These are phyloP conservation scores for Pleurotus cornucopiae DNA, from an alignment of 768 basidiomycete species.

Conservation along the genomic window DNA sequence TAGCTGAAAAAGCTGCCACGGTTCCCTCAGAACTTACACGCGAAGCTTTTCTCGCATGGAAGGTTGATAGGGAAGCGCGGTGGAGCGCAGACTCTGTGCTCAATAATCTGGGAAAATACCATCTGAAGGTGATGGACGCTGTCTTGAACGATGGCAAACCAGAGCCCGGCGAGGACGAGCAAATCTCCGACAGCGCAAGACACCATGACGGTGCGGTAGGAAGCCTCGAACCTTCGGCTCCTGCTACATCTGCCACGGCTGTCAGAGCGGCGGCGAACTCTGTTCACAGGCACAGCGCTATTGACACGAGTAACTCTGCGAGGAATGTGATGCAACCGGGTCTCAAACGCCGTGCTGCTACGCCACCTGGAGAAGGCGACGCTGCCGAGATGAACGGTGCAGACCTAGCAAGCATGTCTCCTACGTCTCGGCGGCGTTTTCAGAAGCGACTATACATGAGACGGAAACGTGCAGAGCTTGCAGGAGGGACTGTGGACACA, in stretches of 20 bases:
- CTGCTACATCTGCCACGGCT: no score
- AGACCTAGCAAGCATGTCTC: slow-evolving; percentile 29
- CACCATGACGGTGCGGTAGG: no score
- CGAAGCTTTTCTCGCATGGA: slow-evolving; percentile 14
- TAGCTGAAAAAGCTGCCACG: slow-evolving; percentile 8
- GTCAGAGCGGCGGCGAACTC: no score
- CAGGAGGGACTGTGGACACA: slow-evolving; percentile 29
- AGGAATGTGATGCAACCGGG: not conserved
- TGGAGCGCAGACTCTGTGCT: slow-evolving; percentile 22
- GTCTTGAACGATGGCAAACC: slow-evolving; percentile 15
- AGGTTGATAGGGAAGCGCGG: slow-evolving; percentile 15
- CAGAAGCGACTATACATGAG: slow-evolving; percentile 72
- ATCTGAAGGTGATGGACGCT: slow-evolving; percentile 22
- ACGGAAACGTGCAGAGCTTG: slow-evolving; percentile 52
- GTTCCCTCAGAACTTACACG: slow-evolving; percentile 11
- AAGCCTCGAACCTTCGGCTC: no score
- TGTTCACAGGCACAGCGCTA: no score
- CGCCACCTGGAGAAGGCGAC: slow-evolving; percentile 7
- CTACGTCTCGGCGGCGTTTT: slow-evolving; percentile 48
- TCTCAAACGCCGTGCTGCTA: not conserved
- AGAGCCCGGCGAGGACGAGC: not conserved
- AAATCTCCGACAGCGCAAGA: not conserved
- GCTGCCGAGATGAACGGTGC: not conserved
- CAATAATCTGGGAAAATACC: slow-evolving; percentile 14
- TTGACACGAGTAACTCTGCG: no score